Evolutionary conservation across 176 grass and related monocot species (phyloP), one percentile per base, ranked within the genome.

Genomic region (Leersia perrieri): DNA sequence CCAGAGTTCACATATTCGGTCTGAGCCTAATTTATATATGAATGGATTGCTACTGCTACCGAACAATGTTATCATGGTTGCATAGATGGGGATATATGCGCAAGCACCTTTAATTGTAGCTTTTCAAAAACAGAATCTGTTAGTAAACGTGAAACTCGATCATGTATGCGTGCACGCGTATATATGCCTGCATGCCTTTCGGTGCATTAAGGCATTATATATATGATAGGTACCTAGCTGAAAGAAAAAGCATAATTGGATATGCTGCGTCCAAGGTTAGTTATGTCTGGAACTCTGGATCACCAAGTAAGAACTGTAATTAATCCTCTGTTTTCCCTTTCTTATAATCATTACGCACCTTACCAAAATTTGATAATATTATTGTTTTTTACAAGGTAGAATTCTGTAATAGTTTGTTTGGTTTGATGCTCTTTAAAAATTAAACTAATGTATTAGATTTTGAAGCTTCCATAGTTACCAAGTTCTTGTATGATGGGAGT

Each of bases 111-210:
- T 51, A 51, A 20, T 2, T 63, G 15, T n/a, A 62, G 4, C 36
- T 63, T 71, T 72, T 15, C 20, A 3, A 3, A 5, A 29, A 69
- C 22, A 58, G 7, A 25, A 25, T 25, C n/a, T 25, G 25, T 22
- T 7, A 25, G 53, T 3, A 84, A 75, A 84, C 73, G 73, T 68
- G 82, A 60, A 39, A 7, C 47, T 76, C 47, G 63, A 84, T 27
- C 30, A 11, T 75, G 9, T 55, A 0, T 11, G 74, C 61, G 41
- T 44, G 41, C 41, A 44, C 41, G 41, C 41, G 41, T 15, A 53
- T 53, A 53, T 53, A 53, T 53, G 49, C 49, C 16, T 53, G 49
- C 49, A 7, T 53, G 49, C 49, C 49, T 53, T 53, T 53, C 49
- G 49, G 49, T 3, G 49, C 49, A 22, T 22, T 22, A 53, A 53